Evolutionary conservation across 2,329 filamentous ascomycete genomes (phyloP), one percentile per base, ranked within the genome.

Genomic region (Cyphellophora attinorum): DNA sequence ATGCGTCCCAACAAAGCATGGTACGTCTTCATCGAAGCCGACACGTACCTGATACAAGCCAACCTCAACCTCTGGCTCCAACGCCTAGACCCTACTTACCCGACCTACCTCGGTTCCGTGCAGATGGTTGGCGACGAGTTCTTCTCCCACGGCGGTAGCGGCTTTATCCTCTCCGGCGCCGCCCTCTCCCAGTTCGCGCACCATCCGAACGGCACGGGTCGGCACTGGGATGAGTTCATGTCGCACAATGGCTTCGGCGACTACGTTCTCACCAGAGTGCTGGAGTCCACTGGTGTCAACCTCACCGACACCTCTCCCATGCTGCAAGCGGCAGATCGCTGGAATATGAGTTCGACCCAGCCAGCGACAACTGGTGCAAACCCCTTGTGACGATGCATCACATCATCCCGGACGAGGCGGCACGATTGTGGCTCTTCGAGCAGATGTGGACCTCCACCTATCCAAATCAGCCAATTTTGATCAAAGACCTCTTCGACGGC

Each of bases 21-120:
- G 72, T 76, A 74, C 47, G 50, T 76, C 8, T 76, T 72, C 42
- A 61, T 76, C 41, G 72, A 76, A 34, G 68, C 70, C 32, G 72
- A 76, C 50, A 72, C 70, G 6, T 76, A 75, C 45, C 60, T 75
- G 8, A 54, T 72, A 27, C 72, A 70, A 65, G 56, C 63, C 11
- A 73, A 67, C 34, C 48, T 76, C 15, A 55, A 66, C 19, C 53
- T 61, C 23, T 74, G 67, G 64, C 53, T 76, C 28, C 46, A 52
- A 45, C 17, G 41, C 15, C 49, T 73, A 11, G 56, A 72, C 41
- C 56, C 64, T 1, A 47, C 40, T 2, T 56, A 65, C 34, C 57
- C 59, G 28, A 54, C 61, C 23, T 74, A 74, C 44, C 50, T 75
- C 10, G 72, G 72, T 10, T 70, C 68, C 34, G 54, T 64, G 5